These are phyloP conservation scores for Diplogelasinospora grovesii DNA, from an alignment of 495 filamentous ascomycete species.

Conservation along the genomic window DNA sequence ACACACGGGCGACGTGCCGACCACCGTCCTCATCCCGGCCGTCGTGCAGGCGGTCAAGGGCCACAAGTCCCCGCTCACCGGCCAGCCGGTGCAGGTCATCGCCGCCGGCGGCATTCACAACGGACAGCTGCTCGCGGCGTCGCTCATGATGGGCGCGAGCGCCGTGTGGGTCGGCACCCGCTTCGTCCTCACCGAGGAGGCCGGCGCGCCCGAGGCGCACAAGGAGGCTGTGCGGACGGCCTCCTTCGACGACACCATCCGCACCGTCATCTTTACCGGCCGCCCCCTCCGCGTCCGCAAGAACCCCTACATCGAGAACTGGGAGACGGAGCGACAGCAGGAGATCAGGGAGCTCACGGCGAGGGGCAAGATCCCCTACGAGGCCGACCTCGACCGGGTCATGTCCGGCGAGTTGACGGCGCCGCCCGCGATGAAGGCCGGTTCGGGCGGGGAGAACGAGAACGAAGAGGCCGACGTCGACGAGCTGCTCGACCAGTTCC, in stretches of 20 bases:
- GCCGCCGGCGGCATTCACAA: slow-evolving; percentile 94
- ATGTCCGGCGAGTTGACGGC: slow-evolving; percentile 44
- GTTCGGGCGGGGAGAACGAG: slow-evolving; percentile 67
- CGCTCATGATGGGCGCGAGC: slow-evolving; percentile 85
- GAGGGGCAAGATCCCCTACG: slow-evolving; percentile 87
- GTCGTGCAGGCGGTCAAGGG: slow-evolving; percentile 77
- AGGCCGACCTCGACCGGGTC: slow-evolving; percentile 86
- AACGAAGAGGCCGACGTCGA: slow-evolving; percentile 52
- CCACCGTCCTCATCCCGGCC: slow-evolving; percentile 69
- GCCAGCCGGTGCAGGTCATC: slow-evolving; percentile 78
- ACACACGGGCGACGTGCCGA: slow-evolving; percentile 72
- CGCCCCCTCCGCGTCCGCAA: slow-evolving; percentile 88
- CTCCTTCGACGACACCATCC: slow-evolving; percentile 88
- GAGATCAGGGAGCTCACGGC: slow-evolving; percentile 89
- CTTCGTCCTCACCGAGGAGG: slow-evolving; percentile 90
- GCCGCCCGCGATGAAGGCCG: slow-evolving; percentile 71
- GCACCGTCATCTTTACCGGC: slow-evolving; percentile 97
- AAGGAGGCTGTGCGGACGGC: slow-evolving; percentile 94
- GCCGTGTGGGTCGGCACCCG: slow-evolving; percentile 96
- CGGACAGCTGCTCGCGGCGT: slow-evolving; percentile 81
- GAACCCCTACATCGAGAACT: slow-evolving; percentile 89
- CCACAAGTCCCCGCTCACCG: slow-evolving; percentile 80
- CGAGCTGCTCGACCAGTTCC: slow-evolving; percentile 83
- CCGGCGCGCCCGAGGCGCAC: slow-evolving; percentile 86
- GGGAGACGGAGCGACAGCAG: slow-evolving; percentile 81